These are phyloP conservation scores for Eucalyptus regnans DNA, from an alignment of 345 rosid species.

Conservation along the genomic window DNA sequence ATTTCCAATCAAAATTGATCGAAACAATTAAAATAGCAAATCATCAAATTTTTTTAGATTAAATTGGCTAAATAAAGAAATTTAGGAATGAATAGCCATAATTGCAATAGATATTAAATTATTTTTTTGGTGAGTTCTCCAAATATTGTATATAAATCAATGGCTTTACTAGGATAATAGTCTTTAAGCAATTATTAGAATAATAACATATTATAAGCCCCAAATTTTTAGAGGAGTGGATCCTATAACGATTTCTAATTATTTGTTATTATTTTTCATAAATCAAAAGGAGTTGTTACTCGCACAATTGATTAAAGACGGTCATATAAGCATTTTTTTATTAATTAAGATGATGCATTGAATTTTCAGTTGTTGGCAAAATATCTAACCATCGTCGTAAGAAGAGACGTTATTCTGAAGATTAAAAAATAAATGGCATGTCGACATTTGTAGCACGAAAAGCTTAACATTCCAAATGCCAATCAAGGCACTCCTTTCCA, in stretches of 20 bases:
- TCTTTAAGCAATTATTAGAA: no score
- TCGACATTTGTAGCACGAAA: neutral
- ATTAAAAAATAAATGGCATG: neutral
- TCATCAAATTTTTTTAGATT: neutral
- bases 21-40: neutral
- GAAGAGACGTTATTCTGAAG: neutral
- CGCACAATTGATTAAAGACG: no score
- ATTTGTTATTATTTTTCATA: no score
- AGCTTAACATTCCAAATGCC: neutral
- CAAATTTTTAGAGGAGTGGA: no score
- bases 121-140: neutral
- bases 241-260: no score
- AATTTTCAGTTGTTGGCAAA: neutral
- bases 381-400: neutral
- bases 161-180: neutral
- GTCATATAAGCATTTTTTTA: no score
- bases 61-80: neutral
- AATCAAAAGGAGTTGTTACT: no score
- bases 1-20: rapidly evolving
- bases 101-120: rapidly evolving
- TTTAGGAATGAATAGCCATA: neutral
- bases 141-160: neutral
- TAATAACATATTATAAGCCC: no score
- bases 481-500: neutral
- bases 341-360: neutral